phyloP scores from a whole-genome alignment of 441 rosid genomes.

The Rhodomyrtus psidioides region DNA sequence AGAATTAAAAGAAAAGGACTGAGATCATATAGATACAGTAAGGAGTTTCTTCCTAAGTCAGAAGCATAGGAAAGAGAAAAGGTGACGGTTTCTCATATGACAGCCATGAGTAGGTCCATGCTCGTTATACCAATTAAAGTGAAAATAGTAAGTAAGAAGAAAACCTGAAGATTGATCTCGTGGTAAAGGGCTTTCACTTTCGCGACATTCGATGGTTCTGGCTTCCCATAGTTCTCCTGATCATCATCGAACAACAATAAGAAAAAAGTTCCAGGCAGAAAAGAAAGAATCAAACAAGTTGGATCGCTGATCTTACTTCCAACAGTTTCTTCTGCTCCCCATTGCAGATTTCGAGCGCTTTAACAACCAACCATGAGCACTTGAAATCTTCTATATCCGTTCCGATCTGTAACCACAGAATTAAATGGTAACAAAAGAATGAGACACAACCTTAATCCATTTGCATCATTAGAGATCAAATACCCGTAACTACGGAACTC shows the following conservation, averaged over 20 bases:
- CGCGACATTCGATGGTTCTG: constrained; percentile 45
- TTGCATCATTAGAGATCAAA: background rate
- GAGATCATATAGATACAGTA: background rate
- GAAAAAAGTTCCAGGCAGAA: background rate
- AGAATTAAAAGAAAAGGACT: background rate
- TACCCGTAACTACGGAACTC: background rate
- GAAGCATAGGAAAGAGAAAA: background rate
- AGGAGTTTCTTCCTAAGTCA: background rate
- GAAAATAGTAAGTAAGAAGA: background rate
- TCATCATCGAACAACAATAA: constrained; percentile 3
- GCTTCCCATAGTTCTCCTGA: constrained; percentile 83
- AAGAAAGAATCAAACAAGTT: background rate
- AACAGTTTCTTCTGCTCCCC: constrained; percentile 70
- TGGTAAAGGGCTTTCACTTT: constrained; percentile 68
- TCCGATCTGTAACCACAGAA: constrained; percentile 47
- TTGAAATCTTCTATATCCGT: constrained; percentile 91
- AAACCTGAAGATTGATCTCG: constrained; percentile 67
- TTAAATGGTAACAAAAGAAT: background rate
- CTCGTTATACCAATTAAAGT: background rate
- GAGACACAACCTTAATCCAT: background rate
- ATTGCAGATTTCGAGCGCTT: constrained; percentile 59
- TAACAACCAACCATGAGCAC: constrained; percentile 93
- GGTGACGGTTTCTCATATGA: background rate
- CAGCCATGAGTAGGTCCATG: background rate
- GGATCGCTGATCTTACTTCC: constrained; percentile 33